phyloP scores from a whole-genome alignment of 1,284 basidiomycete species.

The Wallemia ichthyophaga region DNA sequence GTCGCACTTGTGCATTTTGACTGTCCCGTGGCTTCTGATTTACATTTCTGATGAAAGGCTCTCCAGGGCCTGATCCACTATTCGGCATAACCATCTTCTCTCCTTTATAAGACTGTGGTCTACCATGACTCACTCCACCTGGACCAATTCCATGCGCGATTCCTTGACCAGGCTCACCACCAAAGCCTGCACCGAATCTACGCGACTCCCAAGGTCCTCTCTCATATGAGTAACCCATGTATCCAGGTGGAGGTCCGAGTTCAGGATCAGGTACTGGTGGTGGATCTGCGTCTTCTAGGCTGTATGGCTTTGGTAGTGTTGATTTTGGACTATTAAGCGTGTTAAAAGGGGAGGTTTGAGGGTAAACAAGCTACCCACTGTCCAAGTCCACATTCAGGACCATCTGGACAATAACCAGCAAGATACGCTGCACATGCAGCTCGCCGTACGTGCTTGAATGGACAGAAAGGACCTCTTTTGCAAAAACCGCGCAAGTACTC shows the following conservation, averaged over 20 bases:
- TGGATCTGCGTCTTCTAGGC: slow-evolving; percentile 30
- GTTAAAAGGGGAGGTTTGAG: neutral
- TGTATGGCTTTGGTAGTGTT: slow-evolving; percentile 26
- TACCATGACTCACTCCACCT: slow-evolving; percentile 1
- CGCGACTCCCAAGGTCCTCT: slow-evolving; percentile 13
- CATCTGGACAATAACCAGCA: slow-evolving; percentile 83
- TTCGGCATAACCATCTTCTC: slow-evolving; percentile 1
- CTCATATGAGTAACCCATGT: slow-evolving; percentile 15
- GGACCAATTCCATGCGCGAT: slow-evolving; percentile 2
- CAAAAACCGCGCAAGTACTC: slow-evolving; percentile 92
- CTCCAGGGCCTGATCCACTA: neutral
- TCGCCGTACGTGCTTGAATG: slow-evolving; percentile 69
- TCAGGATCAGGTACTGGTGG: slow-evolving; percentile 46
- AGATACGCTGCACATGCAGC: slow-evolving; percentile 74
- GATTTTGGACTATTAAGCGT: slow-evolving; percentile 31
- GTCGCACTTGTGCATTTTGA: slow-evolving; percentile 7
- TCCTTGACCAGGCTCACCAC: slow-evolving; percentile 11
- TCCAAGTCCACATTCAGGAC: slow-evolving; percentile 59
- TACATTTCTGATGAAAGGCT: neutral
- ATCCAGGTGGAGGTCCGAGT: slow-evolving; percentile 46
- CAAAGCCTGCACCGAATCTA: slow-evolving; percentile 13
- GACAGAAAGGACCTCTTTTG: slow-evolving; percentile 58
- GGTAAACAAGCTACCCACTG: slow-evolving; percentile 32
- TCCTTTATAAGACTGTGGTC: slow-evolving; percentile 1
- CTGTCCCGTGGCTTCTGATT: neutral